A percentile compares a stretch with the other conserved stretches of the same genome.
Evolutionary conservation across 371 early-diverging fungal genomes (phyloP).

Genomic region (Apophysomyces sp.): DNA sequence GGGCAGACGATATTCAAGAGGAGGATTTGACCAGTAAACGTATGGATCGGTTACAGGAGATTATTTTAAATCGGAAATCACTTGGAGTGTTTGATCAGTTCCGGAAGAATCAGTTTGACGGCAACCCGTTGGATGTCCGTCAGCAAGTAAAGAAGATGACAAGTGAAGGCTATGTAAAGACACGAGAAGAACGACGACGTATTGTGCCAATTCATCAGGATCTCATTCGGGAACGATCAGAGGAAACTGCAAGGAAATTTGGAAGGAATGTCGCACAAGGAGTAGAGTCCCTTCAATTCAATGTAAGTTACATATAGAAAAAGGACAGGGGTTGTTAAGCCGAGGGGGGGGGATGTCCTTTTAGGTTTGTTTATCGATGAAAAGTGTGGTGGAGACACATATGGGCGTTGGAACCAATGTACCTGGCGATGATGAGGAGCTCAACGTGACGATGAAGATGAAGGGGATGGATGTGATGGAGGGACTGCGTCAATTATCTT

Average conservation of each 20-base stretch:
- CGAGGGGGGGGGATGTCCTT: background rate
- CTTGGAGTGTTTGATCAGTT: slow-evolving; percentile 42
- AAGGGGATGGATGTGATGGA: slow-evolving; percentile 53
- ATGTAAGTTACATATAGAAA: too few relatives aligned
- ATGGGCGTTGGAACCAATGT: background rate
- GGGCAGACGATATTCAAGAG: slow-evolving; percentile 30
- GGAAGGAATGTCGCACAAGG: slow-evolving; percentile 12
- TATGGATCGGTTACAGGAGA: slow-evolving; percentile 26
- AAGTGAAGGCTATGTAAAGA: slow-evolving; percentile 6
- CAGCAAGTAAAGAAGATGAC: slow-evolving; percentile 5
- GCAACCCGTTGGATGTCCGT: slow-evolving; percentile 46
- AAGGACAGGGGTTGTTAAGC: too few relatives aligned
- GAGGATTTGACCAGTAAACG: slow-evolving; percentile 29
- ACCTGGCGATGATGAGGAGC: background rate
- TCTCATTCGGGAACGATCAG: slow-evolving; percentile 11
- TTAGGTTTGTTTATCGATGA: slow-evolving; percentile 2
- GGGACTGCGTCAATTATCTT: slow-evolving; percentile 41
- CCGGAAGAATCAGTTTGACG: slow-evolving; percentile 43
- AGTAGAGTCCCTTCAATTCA: slow-evolving; percentile 12
- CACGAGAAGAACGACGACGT: slow-evolving; percentile 24
- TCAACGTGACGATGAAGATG: slow-evolving; percentile 26
- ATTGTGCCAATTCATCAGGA: slow-evolving; percentile 28
- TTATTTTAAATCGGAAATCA: slow-evolving; percentile 37
- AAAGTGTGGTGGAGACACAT: background rate
- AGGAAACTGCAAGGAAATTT: slow-evolving; percentile 9